Percentiles rank a stretch among this genome's conserved stretches.
These are phyloP conservation scores for Abrus pulchellus DNA, from an alignment of 306 rosid species.

Conservation along the genomic window DNA sequence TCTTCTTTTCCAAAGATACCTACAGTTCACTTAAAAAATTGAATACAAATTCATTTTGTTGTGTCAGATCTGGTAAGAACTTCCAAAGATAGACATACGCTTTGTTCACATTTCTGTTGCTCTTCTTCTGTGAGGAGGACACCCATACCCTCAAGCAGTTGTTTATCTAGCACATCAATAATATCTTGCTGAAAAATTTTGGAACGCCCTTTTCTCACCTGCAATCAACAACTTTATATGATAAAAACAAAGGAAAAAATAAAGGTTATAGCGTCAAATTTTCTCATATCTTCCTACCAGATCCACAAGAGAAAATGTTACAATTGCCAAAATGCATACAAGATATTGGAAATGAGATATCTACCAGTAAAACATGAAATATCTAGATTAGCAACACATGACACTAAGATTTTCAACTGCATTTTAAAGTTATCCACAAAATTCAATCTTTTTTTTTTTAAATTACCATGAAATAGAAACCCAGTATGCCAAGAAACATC, in stretches of 20 bases:
- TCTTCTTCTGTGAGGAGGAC: slow-evolving; percentile 99
- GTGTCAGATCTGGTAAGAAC: slow-evolving; percentile 30
- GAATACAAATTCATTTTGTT: slow-evolving; percentile 33
- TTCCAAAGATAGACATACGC: slow-evolving; percentile 58
- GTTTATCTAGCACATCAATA: slow-evolving; percentile 93
- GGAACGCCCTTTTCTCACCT: slow-evolving; percentile 93
- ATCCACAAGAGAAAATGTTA: slow-evolving; percentile 36
- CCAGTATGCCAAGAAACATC: not conserved
- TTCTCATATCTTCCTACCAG: not conserved
- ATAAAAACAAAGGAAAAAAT: slow-evolving; percentile 8
- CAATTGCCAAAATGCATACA: slow-evolving; percentile 35
- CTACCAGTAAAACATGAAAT: slow-evolving; percentile 9
- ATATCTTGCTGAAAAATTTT: slow-evolving; percentile 79
- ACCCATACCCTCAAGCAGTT: slow-evolving; percentile 99
- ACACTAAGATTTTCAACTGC: not conserved
- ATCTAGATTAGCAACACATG: slow-evolving; percentile 31
- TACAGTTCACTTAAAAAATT: slow-evolving; percentile 43
- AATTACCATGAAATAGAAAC: not conserved
- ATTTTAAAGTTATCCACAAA: not conserved
- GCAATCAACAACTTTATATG: slow-evolving; percentile 45
- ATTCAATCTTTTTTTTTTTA: not conserved
- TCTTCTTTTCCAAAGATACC: slow-evolving; percentile 85
- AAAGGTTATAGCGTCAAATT: slow-evolving; percentile 19
- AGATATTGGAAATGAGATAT: slow-evolving; percentile 24
- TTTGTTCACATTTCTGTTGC: slow-evolving; percentile 90